phyloP scores from a whole-genome alignment of 2,329 filamentous ascomycete genomes.

The Beauveria varroae region DNA sequence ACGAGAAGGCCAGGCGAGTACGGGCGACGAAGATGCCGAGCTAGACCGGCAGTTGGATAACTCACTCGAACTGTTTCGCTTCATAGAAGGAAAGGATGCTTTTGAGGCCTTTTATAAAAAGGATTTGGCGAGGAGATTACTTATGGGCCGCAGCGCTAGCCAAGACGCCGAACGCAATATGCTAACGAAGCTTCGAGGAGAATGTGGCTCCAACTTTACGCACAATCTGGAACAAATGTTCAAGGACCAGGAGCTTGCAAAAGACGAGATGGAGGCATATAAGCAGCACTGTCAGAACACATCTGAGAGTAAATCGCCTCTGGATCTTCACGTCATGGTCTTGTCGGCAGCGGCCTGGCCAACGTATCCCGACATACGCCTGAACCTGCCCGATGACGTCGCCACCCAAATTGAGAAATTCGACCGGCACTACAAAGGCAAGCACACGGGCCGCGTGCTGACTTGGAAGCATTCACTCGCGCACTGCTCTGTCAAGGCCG shows the following conservation, averaged over 20 bases:
- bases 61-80: constrained; percentile 88
- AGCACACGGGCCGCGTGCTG: constrained; percentile 80
- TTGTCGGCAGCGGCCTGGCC: constrained; percentile 93
- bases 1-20: constrained; percentile 55
- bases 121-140: constrained; percentile 77
- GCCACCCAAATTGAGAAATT: constrained; percentile 72
- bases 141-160: constrained; percentile 89
- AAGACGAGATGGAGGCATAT: constrained; percentile 89
- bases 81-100: constrained; percentile 93
- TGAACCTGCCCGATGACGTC: constrained; percentile 70
- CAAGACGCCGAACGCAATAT: constrained; percentile 94
- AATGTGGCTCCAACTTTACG: constrained; percentile 90
- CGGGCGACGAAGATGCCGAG: constrained; percentile 83
- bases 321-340: constrained; percentile 74
- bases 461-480: constrained; percentile 92
- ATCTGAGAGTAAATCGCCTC: constrained; percentile 35
- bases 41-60: constrained; percentile 89
- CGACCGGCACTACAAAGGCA: constrained; percentile 77
- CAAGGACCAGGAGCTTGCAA: constrained; percentile 89
- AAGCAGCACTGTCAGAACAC: constrained; percentile 57
- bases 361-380: constrained; percentile 66
- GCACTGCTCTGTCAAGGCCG: constrained; percentile 77
- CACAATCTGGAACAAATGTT: constrained; percentile 99
- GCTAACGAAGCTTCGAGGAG: constrained; percentile 82
- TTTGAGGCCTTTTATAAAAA: constrained; percentile 99